phyloP scores from a whole-genome alignment of 2,329 filamentous ascomycete genomes.

The Aspergillus brasiliensis region DNA sequence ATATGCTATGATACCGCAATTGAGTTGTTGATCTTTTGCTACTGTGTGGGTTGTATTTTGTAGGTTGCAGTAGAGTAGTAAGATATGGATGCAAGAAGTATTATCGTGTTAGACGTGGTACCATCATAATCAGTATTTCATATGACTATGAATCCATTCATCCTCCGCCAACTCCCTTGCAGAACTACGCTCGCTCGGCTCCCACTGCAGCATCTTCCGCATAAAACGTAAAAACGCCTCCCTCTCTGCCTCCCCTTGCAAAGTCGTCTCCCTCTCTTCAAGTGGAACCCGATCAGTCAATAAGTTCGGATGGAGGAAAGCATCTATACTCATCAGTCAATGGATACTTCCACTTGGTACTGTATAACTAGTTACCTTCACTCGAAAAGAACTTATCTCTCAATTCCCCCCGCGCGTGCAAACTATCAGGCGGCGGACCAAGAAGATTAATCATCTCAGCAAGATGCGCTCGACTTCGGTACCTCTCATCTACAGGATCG shows the following conservation, averaged over 20 bases:
- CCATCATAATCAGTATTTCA: background rate
- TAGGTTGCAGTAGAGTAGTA: too few relatives aligned
- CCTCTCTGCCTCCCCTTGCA: constrained; percentile 36
- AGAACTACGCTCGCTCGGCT: constrained; percentile 32
- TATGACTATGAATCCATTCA: constrained; percentile 28
- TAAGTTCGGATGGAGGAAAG: constrained; percentile 25
- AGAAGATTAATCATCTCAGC: constrained; percentile 53
- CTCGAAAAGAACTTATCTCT: constrained; percentile 45
- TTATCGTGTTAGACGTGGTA: too few relatives aligned
- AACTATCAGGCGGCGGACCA: constrained; percentile 40
- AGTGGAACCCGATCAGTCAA: constrained; percentile 32
- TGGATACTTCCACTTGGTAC: background rate
- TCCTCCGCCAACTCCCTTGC: constrained; percentile 32
- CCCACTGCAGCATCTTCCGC: constrained; percentile 43
- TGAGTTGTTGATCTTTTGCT: too few relatives aligned
- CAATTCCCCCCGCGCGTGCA: constrained; percentile 36
- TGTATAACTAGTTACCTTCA: constrained; percentile 30
- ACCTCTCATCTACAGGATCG: constrained; percentile 42
- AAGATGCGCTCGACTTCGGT: constrained; percentile 51
- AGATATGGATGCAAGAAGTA: too few relatives aligned
- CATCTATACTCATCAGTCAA: constrained; percentile 27
- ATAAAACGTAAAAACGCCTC: constrained; percentile 35
- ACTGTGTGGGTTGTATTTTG: too few relatives aligned
- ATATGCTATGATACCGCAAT: background rate
- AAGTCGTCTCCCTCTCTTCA: constrained; percentile 40